Evolutionary conservation across 2,329 filamentous ascomycete genomes (phyloP), one percentile per base, ranked within the genome.

Genomic region (Xylaria sp.): DNA sequence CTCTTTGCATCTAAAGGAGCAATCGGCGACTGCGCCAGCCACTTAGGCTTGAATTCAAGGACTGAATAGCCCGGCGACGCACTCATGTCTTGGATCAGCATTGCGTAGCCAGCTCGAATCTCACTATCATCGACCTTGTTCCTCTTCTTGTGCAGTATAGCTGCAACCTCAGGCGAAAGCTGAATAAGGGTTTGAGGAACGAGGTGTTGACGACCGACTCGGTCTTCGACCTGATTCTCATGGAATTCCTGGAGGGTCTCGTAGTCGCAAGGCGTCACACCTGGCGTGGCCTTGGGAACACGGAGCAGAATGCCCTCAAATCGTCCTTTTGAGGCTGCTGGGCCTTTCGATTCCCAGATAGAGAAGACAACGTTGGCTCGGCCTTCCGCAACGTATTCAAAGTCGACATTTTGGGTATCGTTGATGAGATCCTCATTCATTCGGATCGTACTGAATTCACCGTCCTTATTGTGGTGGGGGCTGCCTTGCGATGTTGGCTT

Each of bases 1-100:
- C 90, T 82, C 52, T 80, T 83, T 40, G 90, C 85, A 27, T 78
- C 75, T 0, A 72, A 25, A 1, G 91, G 91, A 0, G 91, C 90
- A 37, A 85, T 87, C 3, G 88, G 90, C 2, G 90, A 93, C 73
- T 93, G 90, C 8, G 83, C 78, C 25, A 95, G 83, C 91, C 91
- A 95, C 76, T 95, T 95, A 13, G 91, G 91, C 73, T 95, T 95
- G 77, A 94, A 90, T 73, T 94, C 90, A 58, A 91, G 78, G 31
- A 90, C 65, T 11, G 75, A 68, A 51, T 79, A 74, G 40, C 63
- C 44, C 48, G 74, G 48, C 19, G 66, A 62, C 23, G 80, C 78
- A 2, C 82, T 84, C 90, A 94, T 93, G 71, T 93, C 90, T 62
- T 89, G 88, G 49, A 94, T 83, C 3, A 94, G 77, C 69, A 92